phyloP scores from a whole-genome alignment of 2,329 filamentous ascomycete genomes.

The Cladophialophora chaetospira region DNA sequence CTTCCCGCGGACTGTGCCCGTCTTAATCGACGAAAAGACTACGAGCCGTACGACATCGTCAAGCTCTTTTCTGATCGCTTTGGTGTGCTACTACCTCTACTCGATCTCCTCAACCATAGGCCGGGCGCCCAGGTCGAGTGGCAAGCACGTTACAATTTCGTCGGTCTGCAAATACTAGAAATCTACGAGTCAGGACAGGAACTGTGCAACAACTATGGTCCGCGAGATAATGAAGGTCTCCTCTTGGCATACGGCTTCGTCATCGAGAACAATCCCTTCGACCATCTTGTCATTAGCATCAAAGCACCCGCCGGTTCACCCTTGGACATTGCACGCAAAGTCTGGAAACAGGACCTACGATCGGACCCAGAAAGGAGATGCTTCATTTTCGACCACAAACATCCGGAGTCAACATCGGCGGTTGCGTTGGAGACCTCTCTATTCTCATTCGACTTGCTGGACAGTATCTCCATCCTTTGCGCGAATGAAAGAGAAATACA shows the following conservation, averaged over 20 bases:
- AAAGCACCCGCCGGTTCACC: slow-evolving; percentile 44
- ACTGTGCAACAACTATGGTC: slow-evolving; percentile 71
- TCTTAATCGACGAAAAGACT: slow-evolving; percentile 27
- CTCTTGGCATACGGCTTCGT: slow-evolving; percentile 52
- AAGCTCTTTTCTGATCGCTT: slow-evolving; percentile 59
- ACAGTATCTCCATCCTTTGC: slow-evolving; percentile 45
- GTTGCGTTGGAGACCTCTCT: slow-evolving; percentile 43
- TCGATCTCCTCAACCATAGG: slow-evolving; percentile 73
- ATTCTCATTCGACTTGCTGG: slow-evolving; percentile 47
- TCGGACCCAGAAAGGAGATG: slow-evolving; percentile 42
- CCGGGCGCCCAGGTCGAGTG: slow-evolving; percentile 62
- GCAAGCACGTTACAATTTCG: slow-evolving; percentile 49
- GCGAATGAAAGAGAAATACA: slow-evolving; percentile 46
- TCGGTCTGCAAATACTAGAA: slow-evolving; percentile 47
- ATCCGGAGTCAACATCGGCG: slow-evolving; percentile 42
- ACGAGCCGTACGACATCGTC: slow-evolving; percentile 36
- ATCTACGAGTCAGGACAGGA: slow-evolving; percentile 55
- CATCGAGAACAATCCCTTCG: slow-evolving; percentile 45
- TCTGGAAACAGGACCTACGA: slow-evolving; percentile 35
- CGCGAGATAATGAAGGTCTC: slow-evolving; percentile 73
- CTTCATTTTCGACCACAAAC: slow-evolving; percentile 49
- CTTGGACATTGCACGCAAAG: slow-evolving; percentile 39
- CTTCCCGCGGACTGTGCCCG: slow-evolving; percentile 29
- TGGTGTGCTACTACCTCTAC: slow-evolving; percentile 68
- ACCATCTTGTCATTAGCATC: slow-evolving; percentile 47